Percentiles rank a stretch among this genome's conserved stretches.
Conservation (phyloP, 768 basidiomycete species). For the Psilocybe sp. region DNA sequence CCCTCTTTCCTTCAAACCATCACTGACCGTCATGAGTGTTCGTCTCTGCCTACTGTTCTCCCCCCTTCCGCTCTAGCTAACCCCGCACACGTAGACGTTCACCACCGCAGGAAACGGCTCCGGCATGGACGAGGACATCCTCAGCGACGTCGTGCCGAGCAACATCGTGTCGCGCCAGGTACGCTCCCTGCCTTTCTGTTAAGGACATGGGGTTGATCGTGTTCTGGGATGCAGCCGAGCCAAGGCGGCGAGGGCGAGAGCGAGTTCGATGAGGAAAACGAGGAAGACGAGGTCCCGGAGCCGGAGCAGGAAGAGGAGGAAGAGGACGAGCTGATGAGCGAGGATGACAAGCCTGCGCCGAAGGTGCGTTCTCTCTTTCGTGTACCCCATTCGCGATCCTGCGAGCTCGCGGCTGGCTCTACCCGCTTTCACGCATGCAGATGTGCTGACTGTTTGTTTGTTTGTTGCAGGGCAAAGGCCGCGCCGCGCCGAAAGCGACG, state of each 20-base stretch:
- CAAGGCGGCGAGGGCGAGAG: slow-evolving; percentile 74
- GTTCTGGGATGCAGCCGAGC: slow-evolving; percentile 39
- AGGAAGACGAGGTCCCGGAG: slow-evolving; percentile 17
- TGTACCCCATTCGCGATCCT: too few species aligned
- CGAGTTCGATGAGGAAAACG: slow-evolving; percentile 69
- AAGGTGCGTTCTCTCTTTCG: too few species aligned
- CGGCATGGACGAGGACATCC: slow-evolving; percentile 73
- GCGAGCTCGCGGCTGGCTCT: too few species aligned
- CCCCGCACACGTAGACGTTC: slow-evolving; percentile 27
- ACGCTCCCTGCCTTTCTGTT: slow-evolving; percentile 11
- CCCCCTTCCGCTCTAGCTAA: neutral
- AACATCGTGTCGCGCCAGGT: slow-evolving; percentile 91
- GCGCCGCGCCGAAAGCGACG: slow-evolving; percentile 27
- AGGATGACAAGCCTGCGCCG: slow-evolving; percentile 32
- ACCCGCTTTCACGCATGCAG: too few species aligned
- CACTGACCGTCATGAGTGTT: slow-evolving; percentile 22
- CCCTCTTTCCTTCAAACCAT: slow-evolving; percentile 7
- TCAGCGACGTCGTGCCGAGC: slow-evolving; percentile 88
- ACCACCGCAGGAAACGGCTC: slow-evolving; percentile 30
- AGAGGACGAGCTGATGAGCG: slow-evolving; percentile 62
- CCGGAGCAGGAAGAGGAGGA: slow-evolving; percentile 25
- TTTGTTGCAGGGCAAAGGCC: too few species aligned
- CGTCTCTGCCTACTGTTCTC: slow-evolving; percentile 1
- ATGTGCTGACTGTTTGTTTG: too few species aligned
- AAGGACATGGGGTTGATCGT: neutral